Evolutionary conservation across 1,139 yeast species (phyloP).

Genomic region (Pichia sp.): DNA sequence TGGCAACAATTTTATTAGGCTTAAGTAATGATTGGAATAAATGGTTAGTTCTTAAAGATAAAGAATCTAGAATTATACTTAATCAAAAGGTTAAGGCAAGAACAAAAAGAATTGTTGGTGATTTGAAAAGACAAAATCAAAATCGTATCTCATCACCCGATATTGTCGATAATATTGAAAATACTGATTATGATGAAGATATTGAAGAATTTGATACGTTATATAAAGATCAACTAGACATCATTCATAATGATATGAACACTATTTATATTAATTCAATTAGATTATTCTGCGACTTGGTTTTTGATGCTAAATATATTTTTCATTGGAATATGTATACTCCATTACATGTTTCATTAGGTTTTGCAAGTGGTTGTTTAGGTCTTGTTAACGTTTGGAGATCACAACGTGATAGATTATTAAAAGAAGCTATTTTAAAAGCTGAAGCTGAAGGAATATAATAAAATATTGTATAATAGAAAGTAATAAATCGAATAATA

Average conservation of each 20-base stretch:
- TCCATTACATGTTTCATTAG: conserved; percentile 27
- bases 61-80: conserved; percentile 40
- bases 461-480: too few species aligned
- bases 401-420: conserved; percentile 22
- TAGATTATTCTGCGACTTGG: conserved; percentile 36
- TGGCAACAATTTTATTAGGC: conserved; percentile 51
- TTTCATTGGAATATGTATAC: conserved; percentile 29
- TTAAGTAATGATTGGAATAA: conserved; percentile 42
- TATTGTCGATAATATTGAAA: too few species aligned
- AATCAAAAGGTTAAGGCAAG: conserved; percentile 34
- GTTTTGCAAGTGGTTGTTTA: conserved; percentile 34
- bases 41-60: conserved; percentile 36
- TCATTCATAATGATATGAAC: conserved; percentile 29
- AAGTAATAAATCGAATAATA: too few species aligned
- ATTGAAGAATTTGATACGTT: conserved; percentile 23
- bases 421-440: conserved; percentile 2
- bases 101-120: conserved; percentile 22
- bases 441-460: conserved; percentile 2
- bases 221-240: conserved; percentile 4
- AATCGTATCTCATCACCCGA: neutral
- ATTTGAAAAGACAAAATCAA: conserved; percentile 4
- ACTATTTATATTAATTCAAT: conserved; percentile 30
- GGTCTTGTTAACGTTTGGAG: conserved; percentile 39
- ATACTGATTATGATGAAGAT: conserved; percentile 1
- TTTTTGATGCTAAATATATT: conserved; percentile 39